These are phyloP conservation scores for Diaporthe vexans DNA, from an alignment of 2,329 filamentous ascomycete genomes.

Conservation along the genomic window DNA sequence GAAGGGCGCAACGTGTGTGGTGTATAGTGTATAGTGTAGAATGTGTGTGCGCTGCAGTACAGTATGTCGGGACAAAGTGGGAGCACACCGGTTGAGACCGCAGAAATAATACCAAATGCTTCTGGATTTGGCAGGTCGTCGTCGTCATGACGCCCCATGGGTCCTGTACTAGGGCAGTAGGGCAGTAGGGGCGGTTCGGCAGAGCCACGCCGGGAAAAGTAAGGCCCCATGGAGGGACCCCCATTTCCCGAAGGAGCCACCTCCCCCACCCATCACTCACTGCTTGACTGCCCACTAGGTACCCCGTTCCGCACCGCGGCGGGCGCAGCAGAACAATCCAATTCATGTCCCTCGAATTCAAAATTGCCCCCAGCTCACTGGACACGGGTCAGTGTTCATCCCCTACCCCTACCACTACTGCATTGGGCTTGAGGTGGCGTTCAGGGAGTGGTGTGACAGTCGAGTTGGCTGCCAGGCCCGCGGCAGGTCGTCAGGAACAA, in stretches of 20 bases:
- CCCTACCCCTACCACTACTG: conserved; percentile 10
- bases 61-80: conserved; percentile 19
- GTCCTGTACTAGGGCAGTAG: no score
- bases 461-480: neutral
- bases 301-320: no score
- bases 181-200: neutral
- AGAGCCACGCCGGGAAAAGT: conserved; percentile 14
- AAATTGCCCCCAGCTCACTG: conserved; percentile 35
- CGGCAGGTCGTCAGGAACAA: conserved; percentile 20
- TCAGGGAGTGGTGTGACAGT: conserved; percentile 14
- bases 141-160: conserved; percentile 35
- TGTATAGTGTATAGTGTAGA: neutral
- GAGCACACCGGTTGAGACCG: conserved; percentile 1
- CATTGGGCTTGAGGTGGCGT: conserved; percentile 20
- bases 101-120: neutral
- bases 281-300: neutral
- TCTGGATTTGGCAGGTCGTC: conserved; percentile 35
- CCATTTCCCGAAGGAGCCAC: conserved; percentile 35
- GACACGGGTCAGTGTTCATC: conserved; percentile 15
- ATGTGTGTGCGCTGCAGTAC: neutral
- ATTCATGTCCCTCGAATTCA: conserved; percentile 5
- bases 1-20: neutral
- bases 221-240: conserved; percentile 20
- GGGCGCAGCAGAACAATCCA: neutral
- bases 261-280: conserved; percentile 13